Evolutionary conservation across 1,139 yeast genomes (phyloP), one percentile per base, ranked within the genome.

Genomic region (Taphrina wiesneri): DNA sequence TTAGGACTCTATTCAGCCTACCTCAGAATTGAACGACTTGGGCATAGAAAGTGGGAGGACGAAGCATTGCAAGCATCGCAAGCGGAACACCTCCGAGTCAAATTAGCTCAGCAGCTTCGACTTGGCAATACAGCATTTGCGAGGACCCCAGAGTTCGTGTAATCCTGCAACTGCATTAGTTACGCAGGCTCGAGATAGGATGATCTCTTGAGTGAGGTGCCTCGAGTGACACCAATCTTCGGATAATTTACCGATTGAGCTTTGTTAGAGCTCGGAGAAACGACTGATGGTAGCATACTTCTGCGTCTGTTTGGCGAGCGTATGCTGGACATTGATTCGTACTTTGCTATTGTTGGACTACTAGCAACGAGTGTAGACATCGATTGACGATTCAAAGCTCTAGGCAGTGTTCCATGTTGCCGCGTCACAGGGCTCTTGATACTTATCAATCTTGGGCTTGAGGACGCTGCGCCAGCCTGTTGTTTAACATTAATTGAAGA

Each of bases 221-320:
- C 43, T 39, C 19, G 13, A n/a, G 19, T 5, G n/a, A 9, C 49
- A n/a, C 28, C 21, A 9, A 23, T 45, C 7, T 45, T 45, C n/a
- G 49, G 49, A n/a, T 21, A 45, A 45, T 7, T 23, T 21, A 13
- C 15, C 49, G 25, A 23, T 17, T 23, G 28, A 21, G 28, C 49
- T 9, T 45, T 45, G 28, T n/a, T 45, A 2, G 49, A 28, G 28
- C 49, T 45, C 28, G 49, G 28, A 23, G 49, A 21, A 4, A 45
- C 26, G n/a, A 45, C 7, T 45, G 49, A 45, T 11, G 49, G 49
- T 7, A 45, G 49, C 49, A 45, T 45, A 45, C 49, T 45, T 45
- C 49, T 19, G 7, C 49, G 26, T 45, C 49, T 21, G 28, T 45
- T 6, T 5, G 49, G 49, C n/a, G 49, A 45, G 13, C 49, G 49